Percentiles rank a stretch among this genome's conserved stretches.
These are phyloP conservation scores for Trifolium fragiferum DNA, from an alignment of 306 rosid genomes.

Conservation along the genomic window DNA sequence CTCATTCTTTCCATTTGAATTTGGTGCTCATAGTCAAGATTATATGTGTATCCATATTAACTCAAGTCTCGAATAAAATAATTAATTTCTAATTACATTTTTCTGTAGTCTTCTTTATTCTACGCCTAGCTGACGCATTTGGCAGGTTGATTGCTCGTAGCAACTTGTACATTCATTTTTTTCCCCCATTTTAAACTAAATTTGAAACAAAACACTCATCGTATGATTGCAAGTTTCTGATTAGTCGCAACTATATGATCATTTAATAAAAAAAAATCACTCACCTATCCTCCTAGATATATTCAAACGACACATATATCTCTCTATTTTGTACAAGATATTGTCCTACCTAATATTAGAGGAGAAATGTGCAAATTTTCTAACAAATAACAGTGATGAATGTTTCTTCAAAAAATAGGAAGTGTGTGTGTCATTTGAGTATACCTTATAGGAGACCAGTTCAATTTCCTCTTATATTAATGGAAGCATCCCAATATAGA, in stretches of 20 bases:
- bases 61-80: not conserved
- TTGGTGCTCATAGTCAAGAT: not conserved
- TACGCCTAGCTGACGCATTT: not conserved
- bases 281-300: not conserved
- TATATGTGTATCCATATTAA: not conserved
- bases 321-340: not conserved
- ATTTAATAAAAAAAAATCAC: not conserved
- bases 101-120: not conserved
- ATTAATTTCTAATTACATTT: conserved; percentile 6
- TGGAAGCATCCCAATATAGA: not conserved
- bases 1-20: conserved; percentile 14
- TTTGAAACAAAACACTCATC: conserved; percentile 19
- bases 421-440: not conserved
- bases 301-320: not conserved
- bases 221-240: conserved; percentile 1
- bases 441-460: not conserved
- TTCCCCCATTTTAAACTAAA: not conserved
- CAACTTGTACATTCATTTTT: not conserved
- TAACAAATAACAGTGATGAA: not conserved
- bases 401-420: not conserved
- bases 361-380: not conserved
- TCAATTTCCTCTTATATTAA: not conserved
- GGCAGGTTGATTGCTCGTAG: not conserved
- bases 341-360: not conserved
- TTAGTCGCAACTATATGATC: not conserved